Evolutionary conservation across 2,329 filamentous ascomycete genomes (phyloP).

Genomic region (Lecanicillium sp.): DNA sequence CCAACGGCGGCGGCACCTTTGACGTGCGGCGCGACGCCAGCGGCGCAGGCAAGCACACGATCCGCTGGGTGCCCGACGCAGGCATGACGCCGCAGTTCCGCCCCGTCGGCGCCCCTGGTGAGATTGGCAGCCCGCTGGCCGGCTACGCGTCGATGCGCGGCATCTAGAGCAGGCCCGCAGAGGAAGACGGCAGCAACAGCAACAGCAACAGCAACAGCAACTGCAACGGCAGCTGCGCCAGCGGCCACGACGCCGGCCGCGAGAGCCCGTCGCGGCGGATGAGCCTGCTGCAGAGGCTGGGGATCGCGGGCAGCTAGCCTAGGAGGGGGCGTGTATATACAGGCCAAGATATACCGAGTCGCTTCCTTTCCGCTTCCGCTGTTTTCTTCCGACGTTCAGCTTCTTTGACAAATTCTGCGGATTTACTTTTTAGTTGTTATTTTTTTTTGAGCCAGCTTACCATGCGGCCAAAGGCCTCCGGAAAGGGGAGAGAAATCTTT

Average conservation of each 20-base stretch:
- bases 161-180: slow-evolving; percentile 20
- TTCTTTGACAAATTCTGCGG: no score
- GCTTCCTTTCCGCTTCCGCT: neutral
- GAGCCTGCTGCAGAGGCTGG: slow-evolving; percentile 12
- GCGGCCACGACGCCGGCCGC: neutral
- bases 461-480: no score
- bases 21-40: slow-evolving; percentile 50
- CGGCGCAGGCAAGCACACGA: slow-evolving; percentile 28
- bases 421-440: no score
- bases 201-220: neutral
- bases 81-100: slow-evolving; percentile 32
- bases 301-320: neutral
- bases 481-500: no score
- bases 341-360: neutral
- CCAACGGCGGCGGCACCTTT: slow-evolving; percentile 89
- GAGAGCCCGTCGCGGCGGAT: slow-evolving; percentile 10
- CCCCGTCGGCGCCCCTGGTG: slow-evolving; percentile 51
- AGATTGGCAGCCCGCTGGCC: slow-evolving; percentile 61
- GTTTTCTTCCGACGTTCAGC: no score
- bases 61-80: slow-evolving; percentile 50
- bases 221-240: neutral
- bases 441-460: no score
- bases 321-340: neutral
- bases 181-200: slow-evolving; percentile 4
- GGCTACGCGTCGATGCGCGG: slow-evolving; percentile 31